Evolutionary conservation across 768 basidiomycete species (phyloP).

Genomic region (Collybiopsis luxurians): DNA sequence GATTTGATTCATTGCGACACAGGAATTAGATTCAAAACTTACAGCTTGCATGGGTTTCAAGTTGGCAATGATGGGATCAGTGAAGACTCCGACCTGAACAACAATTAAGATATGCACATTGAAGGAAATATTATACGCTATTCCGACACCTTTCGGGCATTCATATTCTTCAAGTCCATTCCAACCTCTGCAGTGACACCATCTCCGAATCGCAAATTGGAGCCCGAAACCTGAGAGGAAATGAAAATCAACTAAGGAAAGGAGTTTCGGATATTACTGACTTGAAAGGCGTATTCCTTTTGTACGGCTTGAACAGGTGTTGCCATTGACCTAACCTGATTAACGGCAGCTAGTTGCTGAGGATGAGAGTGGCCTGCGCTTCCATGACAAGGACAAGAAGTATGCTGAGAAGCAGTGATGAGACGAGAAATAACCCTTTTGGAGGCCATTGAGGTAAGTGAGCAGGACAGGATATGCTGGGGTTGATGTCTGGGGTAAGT

Average conservation of each 20-base stretch:
- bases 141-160: slow-evolving; percentile 69
- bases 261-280: slow-evolving; percentile 18
- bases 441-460: slow-evolving; percentile 38
- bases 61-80: slow-evolving; percentile 82
- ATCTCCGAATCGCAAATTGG: slow-evolving; percentile 86
- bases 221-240: slow-evolving; percentile 67
- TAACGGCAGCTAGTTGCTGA: slow-evolving; percentile 45
- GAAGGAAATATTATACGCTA: background rate
- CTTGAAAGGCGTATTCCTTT: slow-evolving; percentile 94
- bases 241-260: slow-evolving; percentile 1
- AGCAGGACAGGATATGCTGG: background rate
- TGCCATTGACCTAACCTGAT: slow-evolving; percentile 70
- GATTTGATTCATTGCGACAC: background rate
- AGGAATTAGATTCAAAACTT: slow-evolving; percentile 21
- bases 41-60: slow-evolving; percentile 83
- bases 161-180: slow-evolving; percentile 94
- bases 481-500: no score
- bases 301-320: slow-evolving; percentile 69
- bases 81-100: slow-evolving; percentile 90
- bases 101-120: background rate
- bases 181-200: slow-evolving; percentile 90
- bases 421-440: slow-evolving; percentile 68
- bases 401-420: slow-evolving; percentile 71
- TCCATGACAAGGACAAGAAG: slow-evolving; percentile 79
- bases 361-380: slow-evolving; percentile 42